Evolutionary conservation across 371 early-diverging fungal species (phyloP).

Genomic region (Gilbertella persicaria): DNA sequence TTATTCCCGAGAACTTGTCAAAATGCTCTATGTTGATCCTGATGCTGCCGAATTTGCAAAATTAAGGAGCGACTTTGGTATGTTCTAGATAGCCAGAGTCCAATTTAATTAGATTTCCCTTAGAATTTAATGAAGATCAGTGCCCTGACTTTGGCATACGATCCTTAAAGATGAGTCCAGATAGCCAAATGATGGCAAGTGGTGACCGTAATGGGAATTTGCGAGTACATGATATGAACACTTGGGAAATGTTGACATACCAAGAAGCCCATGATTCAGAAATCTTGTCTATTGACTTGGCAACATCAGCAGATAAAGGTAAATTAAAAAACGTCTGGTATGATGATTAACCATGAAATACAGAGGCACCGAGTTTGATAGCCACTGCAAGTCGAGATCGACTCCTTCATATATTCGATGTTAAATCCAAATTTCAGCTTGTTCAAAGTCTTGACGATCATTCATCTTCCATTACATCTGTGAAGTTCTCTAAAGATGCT

Average conservation of each 20-base stretch:
- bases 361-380: conserved; percentile 52
- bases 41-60: conserved; percentile 49
- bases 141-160: conserved; percentile 69
- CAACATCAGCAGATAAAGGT: conserved; percentile 29
- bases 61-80: conserved; percentile 37
- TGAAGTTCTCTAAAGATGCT: conserved; percentile 69
- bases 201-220: conserved; percentile 83
- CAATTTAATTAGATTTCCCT: background rate
- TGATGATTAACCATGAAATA: background rate
- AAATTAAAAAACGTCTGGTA: background rate
- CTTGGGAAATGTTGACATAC: conserved; percentile 63
- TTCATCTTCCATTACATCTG: conserved; percentile 81
- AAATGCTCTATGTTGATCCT: conserved; percentile 59
- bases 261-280: conserved; percentile 87
- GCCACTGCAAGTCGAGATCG: conserved; percentile 85
- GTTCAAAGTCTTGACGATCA: conserved; percentile 86
- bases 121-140: conserved; percentile 40
- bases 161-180: conserved; percentile 66
- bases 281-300: conserved; percentile 77
- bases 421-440: conserved; percentile 55
- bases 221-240: conserved; percentile 61
- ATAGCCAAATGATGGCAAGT: conserved; percentile 70
- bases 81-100: background rate
- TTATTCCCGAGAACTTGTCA: conserved; percentile 62
- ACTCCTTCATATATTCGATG: conserved; percentile 79